phyloP scores from a whole-genome alignment of 108 stramenopile genomes.

The Ochromonas danica region DNA sequence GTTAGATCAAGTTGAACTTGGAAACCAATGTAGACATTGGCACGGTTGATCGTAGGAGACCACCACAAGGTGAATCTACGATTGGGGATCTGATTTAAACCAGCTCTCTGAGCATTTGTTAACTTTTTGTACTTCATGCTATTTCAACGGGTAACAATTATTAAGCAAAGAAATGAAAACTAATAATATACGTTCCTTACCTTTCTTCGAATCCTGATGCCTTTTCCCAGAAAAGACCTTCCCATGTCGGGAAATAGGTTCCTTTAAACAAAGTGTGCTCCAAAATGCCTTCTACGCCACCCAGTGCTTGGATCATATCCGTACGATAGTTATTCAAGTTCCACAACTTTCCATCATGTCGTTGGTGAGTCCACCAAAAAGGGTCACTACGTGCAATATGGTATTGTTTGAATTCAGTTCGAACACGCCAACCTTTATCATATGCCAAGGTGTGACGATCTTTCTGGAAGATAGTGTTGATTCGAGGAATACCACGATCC shows the following conservation, averaged over 20 bases:
- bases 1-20: conserved; percentile 99
- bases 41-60: conserved; percentile 98
- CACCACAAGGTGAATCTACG: conserved; percentile 99
- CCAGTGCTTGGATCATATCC: conserved; percentile 98
- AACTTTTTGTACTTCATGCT: conserved; percentile 92
- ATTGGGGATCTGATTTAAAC: conserved; percentile 99
- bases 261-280: conserved; percentile 99
- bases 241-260: conserved; percentile 99
- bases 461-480: conserved; percentile 92
- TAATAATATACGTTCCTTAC: background rate
- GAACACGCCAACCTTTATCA: conserved; percentile 87
- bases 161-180: background rate
- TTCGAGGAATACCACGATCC: conserved; percentile 98
- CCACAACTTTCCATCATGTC: conserved; percentile 99
- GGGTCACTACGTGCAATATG: conserved; percentile 90
- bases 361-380: conserved; percentile 98
- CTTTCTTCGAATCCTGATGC: conserved; percentile 60
- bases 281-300: conserved; percentile 96
- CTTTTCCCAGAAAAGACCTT: conserved; percentile 99
- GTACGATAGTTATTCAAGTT: conserved; percentile 98
- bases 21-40: conserved; percentile 98
- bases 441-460: conserved; percentile 68
- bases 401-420: conserved; percentile 96
- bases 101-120: conserved; percentile 95
- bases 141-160: background rate